Base-by-base conservation (phyloP, 2,329 filamentous ascomycete genomes). In the Fusarium aywerte region DNA sequence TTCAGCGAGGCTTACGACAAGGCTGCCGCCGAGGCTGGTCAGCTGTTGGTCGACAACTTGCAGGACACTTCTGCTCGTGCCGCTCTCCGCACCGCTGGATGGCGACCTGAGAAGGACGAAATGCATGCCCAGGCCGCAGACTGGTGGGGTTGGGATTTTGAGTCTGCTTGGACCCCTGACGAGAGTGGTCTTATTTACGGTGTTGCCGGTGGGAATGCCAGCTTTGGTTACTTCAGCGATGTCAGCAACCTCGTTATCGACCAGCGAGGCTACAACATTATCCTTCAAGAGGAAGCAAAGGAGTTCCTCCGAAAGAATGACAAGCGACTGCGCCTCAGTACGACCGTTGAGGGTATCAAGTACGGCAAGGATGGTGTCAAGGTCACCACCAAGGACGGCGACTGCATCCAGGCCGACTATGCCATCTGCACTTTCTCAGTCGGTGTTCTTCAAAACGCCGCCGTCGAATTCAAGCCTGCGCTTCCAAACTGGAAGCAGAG, bases 401-500 rank as follows among this genome's bases (percentile, higher is more conserved):
- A 35, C 53, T 90, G 88, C 66, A 77, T 90, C 20, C 75, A 81
- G 43, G 88, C 88, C 2, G 83, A 85, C 8, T 88, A 89, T 65
- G 89, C 88, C 2, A 84, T 92, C 62, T 85, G 83, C 69, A 92
- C 89, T 0, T 91, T 92, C 74, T 89, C 87, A 0, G 76, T 92
- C 0, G 89, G 90, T 2, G 89, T 92, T 0, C 78, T 92, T 1
- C 89, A 92, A 72, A 85, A 87, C 62, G 81, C 87, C 4, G 82
- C 79, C 0, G 83, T 91, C 1, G 74, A 76, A 0, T 92, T 91
- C 72, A 72, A 80, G 12, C 89, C 90, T 0, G 67, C 77, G 7
- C 79, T 92, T 0, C 90, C 89, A 0, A 75, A 75, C 4, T 91
- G 89, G 89, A 92, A 92, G 75, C 79, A 83, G 15, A 82, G 82